Evolutionary conservation across 345 rosid species (phyloP), one percentile per base, ranked within the genome.

Genomic region (Corchorus olitorius): DNA sequence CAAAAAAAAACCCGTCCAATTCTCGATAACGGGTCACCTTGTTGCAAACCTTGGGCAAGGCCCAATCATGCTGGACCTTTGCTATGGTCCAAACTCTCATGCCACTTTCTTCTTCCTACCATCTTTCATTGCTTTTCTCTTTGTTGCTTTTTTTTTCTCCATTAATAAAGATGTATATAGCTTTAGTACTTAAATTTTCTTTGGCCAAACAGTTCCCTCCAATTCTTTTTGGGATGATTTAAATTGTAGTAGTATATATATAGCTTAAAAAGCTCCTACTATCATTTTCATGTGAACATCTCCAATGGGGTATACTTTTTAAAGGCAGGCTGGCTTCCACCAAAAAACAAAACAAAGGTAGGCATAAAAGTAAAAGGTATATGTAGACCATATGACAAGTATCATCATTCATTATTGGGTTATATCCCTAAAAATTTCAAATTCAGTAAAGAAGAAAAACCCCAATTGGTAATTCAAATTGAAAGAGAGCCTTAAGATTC

Each of bases 331-430:
- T 70, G 74, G 74, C 74, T 35, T 52, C 61, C 74, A 53, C 61
- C 74, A 52, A 48, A 48, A 53, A 37, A 27, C 74, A 52, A 48
- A 53, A 37, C 48, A 52, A 70, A 70, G 61, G 46, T 17, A 70
- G 74, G 61, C 34, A 70, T 35, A 34, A 70, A 70, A 70, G 74
- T 34, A 52, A 70, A 70, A 70, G 74, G 61, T 4, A n/a, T n/a
- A n/a, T 53, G 50, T 41, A 54, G n/a, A 70, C 49, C 61, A 70
- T 60, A 53, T 70, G 74, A 35, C 74, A 53, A 16, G 11, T 33
- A 35, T 53, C 61, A 70, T 70, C 74, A 70, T 34, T 53, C 61
- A 49, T 52, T 70, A 27, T 27, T 27, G 27, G 27, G 27, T 35
- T 5, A 52, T 50, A 48, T 22, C 55, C 56, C 37, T 14, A 49